These are phyloP conservation scores for Aegle marmelos DNA, from an alignment of 345 rosid genomes.

Conservation along the genomic window DNA sequence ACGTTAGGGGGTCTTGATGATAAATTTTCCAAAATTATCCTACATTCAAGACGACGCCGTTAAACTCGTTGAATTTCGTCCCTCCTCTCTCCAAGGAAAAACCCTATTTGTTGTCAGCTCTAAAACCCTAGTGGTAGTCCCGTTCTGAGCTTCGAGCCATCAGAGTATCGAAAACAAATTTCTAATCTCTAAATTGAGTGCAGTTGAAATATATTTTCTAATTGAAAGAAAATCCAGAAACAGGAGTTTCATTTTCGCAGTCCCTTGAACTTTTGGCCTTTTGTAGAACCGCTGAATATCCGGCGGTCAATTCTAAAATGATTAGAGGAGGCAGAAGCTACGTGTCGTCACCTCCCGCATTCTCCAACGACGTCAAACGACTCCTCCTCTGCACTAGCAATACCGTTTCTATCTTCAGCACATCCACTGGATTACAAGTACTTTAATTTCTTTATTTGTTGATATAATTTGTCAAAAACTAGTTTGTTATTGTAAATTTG, in stretches of 20 bases:
- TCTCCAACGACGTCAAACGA: slow-evolving; percentile 90
- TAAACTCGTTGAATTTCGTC: background rate
- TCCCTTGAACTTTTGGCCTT: background rate
- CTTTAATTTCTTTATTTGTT: background rate
- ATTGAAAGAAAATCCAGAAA: background rate
- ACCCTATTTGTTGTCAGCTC: background rate
- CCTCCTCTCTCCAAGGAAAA: background rate
- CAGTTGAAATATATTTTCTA: background rate
- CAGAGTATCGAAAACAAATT: background rate
- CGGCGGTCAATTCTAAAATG: slow-evolving; percentile 31
- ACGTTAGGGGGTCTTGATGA: background rate
- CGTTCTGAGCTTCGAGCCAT: background rate
- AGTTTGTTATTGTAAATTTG: too few relatives aligned
- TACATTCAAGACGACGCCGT: background rate
- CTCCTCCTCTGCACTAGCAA: slow-evolving; percentile 77
- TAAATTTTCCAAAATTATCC: background rate
- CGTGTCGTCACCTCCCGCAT: slow-evolving; percentile 68
- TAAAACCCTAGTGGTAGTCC: background rate
- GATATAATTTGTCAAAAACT: background rate
- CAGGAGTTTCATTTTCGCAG: background rate
- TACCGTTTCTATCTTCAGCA: slow-evolving; percentile 77
- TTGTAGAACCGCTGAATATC: background rate
- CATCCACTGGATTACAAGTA: slow-evolving; percentile 82
- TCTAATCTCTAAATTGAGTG: background rate
- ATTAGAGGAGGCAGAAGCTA: slow-evolving; percentile 80